phyloP scores from a whole-genome alignment of 306 rosid species.

The Purshia tridentata region DNA sequence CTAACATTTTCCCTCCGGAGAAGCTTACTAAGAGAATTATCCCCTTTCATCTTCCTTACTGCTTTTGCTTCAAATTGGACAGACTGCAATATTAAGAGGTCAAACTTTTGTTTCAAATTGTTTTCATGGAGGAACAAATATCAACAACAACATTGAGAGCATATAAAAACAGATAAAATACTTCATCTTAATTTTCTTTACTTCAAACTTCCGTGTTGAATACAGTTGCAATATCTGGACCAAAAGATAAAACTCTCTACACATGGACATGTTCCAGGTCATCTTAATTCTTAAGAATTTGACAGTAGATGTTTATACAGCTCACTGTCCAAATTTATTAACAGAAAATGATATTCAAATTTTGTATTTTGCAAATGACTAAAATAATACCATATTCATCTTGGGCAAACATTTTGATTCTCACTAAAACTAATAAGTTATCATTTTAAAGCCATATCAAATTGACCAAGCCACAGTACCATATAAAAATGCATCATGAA shows the following conservation, averaged over 20 bases:
- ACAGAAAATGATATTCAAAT: neutral
- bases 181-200: neutral
- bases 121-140: neutral
- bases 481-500: too few species aligned
- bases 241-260: neutral
- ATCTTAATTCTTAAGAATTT: neutral
- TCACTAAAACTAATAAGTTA: neutral
- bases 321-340: neutral
- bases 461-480: neutral
- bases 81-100: slow-evolving; percentile 19
- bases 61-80: slow-evolving; percentile 9
- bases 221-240: neutral
- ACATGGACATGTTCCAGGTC: neutral
- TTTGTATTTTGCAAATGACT: neutral
- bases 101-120: neutral
- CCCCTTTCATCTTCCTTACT: slow-evolving; percentile 10
- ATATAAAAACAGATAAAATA: neutral
- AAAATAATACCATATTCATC: neutral
- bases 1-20: neutral
- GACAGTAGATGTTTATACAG: neutral
- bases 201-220: neutral
- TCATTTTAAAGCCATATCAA: neutral
- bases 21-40: neutral
- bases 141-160: neutral
- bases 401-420: neutral